Conservation (phyloP, 2,329 filamentous ascomycete species). For the Sclerotinia spermophila region DNA sequence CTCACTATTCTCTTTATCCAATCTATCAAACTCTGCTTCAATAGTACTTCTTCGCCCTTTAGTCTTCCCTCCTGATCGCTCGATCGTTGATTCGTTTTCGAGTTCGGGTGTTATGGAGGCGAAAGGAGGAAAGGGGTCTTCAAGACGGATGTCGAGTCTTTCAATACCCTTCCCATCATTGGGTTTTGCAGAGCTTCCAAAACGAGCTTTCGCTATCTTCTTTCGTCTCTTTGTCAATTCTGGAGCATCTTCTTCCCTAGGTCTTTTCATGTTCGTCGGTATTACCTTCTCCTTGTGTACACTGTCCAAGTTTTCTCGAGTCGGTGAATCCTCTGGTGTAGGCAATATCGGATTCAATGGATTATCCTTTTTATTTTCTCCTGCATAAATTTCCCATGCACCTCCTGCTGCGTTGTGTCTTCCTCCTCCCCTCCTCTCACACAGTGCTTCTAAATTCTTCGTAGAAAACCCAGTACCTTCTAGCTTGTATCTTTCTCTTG, state of each 20-base stretch:
- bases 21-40: conserved; percentile 27
- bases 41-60: conserved; percentile 34
- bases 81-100: conserved; percentile 28
- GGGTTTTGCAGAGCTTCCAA: conserved; percentile 57
- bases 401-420: conserved; percentile 69
- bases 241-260: conserved; percentile 34
- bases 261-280: conserved; percentile 31
- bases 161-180: conserved; percentile 61
- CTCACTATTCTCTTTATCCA: conserved; percentile 34
- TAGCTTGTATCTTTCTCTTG: conserved; percentile 67
- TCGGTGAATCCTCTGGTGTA: conserved; percentile 30
- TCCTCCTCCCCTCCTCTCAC: conserved; percentile 65
- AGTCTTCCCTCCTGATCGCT: conserved; percentile 26
- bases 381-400: conserved; percentile 76
- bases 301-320: conserved; percentile 27
- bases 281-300: conserved; percentile 21
- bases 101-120: conserved; percentile 19
- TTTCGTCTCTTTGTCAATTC: conserved; percentile 54
- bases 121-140: conserved; percentile 51
- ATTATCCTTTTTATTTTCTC: conserved; percentile 46
- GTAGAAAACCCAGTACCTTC: conserved; percentile 65
- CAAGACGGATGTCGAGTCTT: conserved; percentile 55
- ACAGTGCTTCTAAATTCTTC: conserved; percentile 65
- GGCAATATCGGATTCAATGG: conserved; percentile 48
- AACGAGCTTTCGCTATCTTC: conserved; percentile 62